Percentiles rank a stretch among this genome's conserved stretches.
Conservation (phyloP, 768 basidiomycete genomes). For the Amanita rubescens region DNA sequence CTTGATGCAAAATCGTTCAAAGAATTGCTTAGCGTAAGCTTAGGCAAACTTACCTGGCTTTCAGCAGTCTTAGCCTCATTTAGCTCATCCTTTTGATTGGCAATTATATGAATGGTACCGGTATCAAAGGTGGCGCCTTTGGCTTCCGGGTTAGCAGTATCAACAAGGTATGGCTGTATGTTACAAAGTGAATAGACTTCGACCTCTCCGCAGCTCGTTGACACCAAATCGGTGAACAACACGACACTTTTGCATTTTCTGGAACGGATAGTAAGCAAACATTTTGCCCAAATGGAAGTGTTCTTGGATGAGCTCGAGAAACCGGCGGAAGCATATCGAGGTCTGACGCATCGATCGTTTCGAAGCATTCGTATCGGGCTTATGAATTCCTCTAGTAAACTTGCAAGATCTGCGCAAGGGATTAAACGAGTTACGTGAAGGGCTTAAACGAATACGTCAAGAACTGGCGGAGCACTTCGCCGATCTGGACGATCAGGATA, state of each 20-base stretch:
- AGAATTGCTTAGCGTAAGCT: slow-evolving; percentile 73
- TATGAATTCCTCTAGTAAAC: slow-evolving; percentile 49
- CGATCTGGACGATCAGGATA: slow-evolving; percentile 62
- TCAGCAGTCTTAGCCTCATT: neutral
- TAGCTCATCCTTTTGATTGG: slow-evolving; percentile 89
- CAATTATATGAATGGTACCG: slow-evolving; percentile 97
- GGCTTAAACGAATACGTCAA: slow-evolving; percentile 70
- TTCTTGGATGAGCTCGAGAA: slow-evolving; percentile 87
- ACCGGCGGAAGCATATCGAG: slow-evolving; percentile 89
- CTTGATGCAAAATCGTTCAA: slow-evolving; percentile 84
- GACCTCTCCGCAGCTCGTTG: slow-evolving; percentile 61
- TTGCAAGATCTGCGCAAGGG: slow-evolving; percentile 79
- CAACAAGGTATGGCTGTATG: slow-evolving; percentile 62
- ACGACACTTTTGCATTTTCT: slow-evolving; percentile 93
- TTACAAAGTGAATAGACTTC: neutral
- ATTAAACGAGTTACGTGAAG: slow-evolving; percentile 62
- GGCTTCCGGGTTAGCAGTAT: slow-evolving; percentile 97
- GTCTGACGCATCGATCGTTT: slow-evolving; percentile 32
- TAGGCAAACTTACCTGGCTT: neutral
- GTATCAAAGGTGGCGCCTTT: slow-evolving; percentile 93
- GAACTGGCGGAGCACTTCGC: slow-evolving; percentile 78
- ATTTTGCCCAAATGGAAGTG: slow-evolving; percentile 80
- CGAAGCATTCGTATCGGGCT: slow-evolving; percentile 8
- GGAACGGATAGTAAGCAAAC: slow-evolving; percentile 78
- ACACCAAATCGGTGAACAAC: slow-evolving; percentile 94